A percentile compares a stretch with the other conserved stretches of the same genome.
phyloP scores from a whole-genome alignment of 768 basidiomycete genomes.

The Lactifluus echinatus region DNA sequence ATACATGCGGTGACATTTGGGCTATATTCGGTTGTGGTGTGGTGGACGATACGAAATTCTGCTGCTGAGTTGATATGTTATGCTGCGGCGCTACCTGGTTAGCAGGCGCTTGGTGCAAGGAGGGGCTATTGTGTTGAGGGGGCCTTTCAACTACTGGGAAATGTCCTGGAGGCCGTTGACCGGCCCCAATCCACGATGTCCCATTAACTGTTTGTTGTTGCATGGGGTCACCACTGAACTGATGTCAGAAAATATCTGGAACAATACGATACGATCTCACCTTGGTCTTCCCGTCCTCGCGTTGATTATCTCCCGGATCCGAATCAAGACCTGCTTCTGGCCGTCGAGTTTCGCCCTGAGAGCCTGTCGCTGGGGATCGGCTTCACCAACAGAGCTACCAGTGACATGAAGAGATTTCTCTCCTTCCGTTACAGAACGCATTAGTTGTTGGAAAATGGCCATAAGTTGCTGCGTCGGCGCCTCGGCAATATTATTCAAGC shows the following conservation, averaged over 20 bases:
- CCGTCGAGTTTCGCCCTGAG: neutral
- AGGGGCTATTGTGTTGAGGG: conserved; percentile 8
- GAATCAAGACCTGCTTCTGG: neutral
- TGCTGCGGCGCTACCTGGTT: conserved; percentile 3
- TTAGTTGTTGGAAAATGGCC: neutral
- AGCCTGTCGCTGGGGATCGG: conserved; percentile 1
- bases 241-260: neutral
- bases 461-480: neutral
- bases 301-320: neutral
- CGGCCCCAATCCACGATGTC: neutral
- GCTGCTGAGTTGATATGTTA: conserved; percentile 8
- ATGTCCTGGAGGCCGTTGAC: conserved; percentile 2
- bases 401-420: conserved; percentile 1
- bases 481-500: neutral
- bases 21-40: conserved; percentile 6
- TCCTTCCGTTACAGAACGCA: neutral
- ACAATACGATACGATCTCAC: neutral
- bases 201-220: conserved; percentile 10
- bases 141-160: conserved; percentile 7
- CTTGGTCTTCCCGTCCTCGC: neutral
- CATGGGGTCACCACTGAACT: conserved; percentile 4
- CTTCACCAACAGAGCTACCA: neutral
- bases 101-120: conserved; percentile 4
- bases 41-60: conserved; percentile 1
- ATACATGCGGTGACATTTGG: conserved; percentile 7